Base-by-base conservation (phyloP, 345 rosid genomes). In the Combretum micranthum region DNA sequence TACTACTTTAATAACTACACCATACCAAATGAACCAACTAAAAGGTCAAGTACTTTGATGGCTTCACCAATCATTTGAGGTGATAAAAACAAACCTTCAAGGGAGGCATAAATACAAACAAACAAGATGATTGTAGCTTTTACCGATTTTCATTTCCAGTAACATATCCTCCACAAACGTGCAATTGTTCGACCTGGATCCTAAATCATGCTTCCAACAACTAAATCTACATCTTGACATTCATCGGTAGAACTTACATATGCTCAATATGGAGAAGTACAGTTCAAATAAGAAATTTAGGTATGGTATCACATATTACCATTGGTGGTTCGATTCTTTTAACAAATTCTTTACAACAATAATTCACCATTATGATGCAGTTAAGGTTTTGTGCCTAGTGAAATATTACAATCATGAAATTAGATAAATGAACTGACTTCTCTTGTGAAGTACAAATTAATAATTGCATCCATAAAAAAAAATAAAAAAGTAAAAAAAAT, bases 61-160 rank as follows among this genome's bases (percentile, higher is more conserved):
- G 89, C 89, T 71, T 83, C 86, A 4, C 89, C 89, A 65, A 83
- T 86, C 89, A 83, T 80, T 62, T 83, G 89, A 19, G 89, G 85
- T 14, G 89, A 55, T 59, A 83, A 84, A 68, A 65, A 83, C 63
- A 83, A 65, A 25, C 86, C 86, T 57, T 80, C 86, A 63, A 83
- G 78, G 69, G 74, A 72, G 52, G 84, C 66, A 52, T 77, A 77
- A 80, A 78, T 83, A 13, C 82, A 68, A 84, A 83, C 49, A 80
- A 82, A 68, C 82, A 80, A 64, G 86, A 78, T 10, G 84, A n/a
- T 82, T 39, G 86, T 80, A 52, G 84, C 80, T 44, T 65, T 80
- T 53, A 80, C 89, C 82, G 79, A 76, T 59, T 68, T 63, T 55
- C 56, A 26, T 54, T 76, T 44, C 86, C 89, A 0, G 82, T 82